Evolutionary conservation across 768 basidiomycete species (phyloP).

Genomic region (Mycena latifolia): DNA sequence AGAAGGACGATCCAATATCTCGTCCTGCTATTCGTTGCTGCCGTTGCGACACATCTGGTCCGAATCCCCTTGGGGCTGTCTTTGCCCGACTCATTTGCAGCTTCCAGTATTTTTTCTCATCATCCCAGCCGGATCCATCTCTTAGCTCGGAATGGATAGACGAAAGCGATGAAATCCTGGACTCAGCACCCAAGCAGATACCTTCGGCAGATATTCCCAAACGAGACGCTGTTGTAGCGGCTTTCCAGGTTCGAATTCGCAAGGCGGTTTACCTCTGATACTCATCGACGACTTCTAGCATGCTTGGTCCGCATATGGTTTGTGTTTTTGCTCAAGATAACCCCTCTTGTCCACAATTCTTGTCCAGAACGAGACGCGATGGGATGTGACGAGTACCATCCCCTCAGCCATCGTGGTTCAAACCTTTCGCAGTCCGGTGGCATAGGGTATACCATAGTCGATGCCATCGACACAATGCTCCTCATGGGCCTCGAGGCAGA

Average conservation of each 20-base stretch:
- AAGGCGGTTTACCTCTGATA: neutral
- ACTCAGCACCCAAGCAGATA: neutral
- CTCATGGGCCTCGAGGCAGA: slow-evolving; percentile 76
- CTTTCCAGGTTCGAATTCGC: slow-evolving; percentile 14
- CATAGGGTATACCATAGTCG: slow-evolving; percentile 79
- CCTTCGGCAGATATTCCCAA: neutral
- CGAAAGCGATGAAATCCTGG: neutral
- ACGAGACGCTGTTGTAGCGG: slow-evolving; percentile 9
- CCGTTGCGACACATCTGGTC: no score
- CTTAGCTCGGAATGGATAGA: neutral
- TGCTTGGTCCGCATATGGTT: slow-evolving; percentile 23
- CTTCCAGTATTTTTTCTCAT: neutral
- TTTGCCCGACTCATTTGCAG: neutral
- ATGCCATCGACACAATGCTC: slow-evolving; percentile 79
- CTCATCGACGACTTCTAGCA: neutral
- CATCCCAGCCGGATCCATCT: neutral
- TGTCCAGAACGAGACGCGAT: slow-evolving; percentile 84
- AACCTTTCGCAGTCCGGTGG: slow-evolving; percentile 73
- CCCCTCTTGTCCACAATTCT: slow-evolving; percentile 20
- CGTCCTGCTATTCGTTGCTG: neutral
- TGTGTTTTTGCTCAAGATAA: neutral
- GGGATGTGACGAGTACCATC: slow-evolving; percentile 94
- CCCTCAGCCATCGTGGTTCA: slow-evolving; percentile 65
- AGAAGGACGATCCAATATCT: slow-evolving; percentile 1
- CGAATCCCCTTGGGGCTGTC: neutral